phyloP scores from a whole-genome alignment of 192 early-diverging fungal species.

The Spinellus fusiger region DNA sequence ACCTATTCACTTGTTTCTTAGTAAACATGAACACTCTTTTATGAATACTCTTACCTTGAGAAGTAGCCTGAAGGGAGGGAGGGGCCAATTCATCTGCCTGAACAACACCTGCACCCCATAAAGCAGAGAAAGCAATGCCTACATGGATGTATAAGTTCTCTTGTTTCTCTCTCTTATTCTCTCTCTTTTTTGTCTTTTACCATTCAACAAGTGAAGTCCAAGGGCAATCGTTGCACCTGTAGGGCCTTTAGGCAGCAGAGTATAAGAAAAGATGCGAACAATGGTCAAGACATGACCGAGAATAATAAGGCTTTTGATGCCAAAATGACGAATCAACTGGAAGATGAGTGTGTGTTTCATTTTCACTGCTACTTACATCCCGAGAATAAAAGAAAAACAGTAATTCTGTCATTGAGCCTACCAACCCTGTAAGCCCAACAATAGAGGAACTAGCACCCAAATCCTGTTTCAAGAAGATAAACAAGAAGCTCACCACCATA shows the following conservation, averaged over 20 bases:
- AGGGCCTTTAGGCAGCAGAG: constrained; percentile 26
- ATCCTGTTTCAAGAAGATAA: constrained; percentile 38
- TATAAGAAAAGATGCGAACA: constrained; percentile 35
- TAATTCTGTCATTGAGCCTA: constrained; percentile 35
- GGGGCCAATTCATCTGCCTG: constrained; percentile 39
- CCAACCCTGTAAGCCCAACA: constrained; percentile 36
- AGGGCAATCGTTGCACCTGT: constrained; percentile 31
- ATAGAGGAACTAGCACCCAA: constrained; percentile 35
- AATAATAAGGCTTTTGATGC: constrained; percentile 35
- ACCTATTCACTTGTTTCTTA: constrained; percentile 6
- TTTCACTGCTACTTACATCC: constrained; percentile 29
- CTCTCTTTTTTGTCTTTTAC: constrained; percentile 1
- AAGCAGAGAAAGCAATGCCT: constrained; percentile 39
- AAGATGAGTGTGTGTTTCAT: not conserved
- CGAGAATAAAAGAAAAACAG: constrained; percentile 41
- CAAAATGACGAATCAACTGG: constrained; percentile 38
- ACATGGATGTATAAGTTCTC: no score
- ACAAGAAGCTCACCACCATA: constrained; percentile 37
- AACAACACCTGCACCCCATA: constrained; percentile 40
- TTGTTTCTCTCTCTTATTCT: no score
- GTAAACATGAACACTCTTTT: not conserved
- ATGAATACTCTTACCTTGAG: constrained; percentile 27
- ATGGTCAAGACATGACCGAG: constrained; percentile 41
- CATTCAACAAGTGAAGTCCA: constrained; percentile 36
- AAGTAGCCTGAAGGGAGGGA: constrained; percentile 35